Evolutionary conservation across 2,329 filamentous ascomycete species (phyloP).

Genomic region (Trichoderma sp.): DNA sequence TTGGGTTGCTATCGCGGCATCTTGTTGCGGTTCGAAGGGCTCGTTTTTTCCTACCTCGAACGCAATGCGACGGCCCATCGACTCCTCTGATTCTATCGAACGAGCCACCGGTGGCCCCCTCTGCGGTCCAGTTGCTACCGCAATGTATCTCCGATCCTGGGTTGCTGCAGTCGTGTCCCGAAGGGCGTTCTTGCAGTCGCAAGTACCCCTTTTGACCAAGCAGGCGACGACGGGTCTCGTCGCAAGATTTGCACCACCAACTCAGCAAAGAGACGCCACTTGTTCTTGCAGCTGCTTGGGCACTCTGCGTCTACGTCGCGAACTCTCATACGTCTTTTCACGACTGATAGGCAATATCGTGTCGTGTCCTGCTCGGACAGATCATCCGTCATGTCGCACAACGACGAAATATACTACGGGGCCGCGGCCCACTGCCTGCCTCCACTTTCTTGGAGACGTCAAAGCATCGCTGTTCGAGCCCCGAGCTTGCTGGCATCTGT

Average conservation of each 20-base stretch:
- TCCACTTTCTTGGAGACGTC: constrained; percentile 26
- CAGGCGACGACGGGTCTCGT: constrained; percentile 16
- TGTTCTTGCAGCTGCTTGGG: constrained; percentile 24
- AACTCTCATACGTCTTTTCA: constrained; percentile 14
- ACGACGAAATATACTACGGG: constrained; percentile 27
- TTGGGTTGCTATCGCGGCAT: constrained; percentile 24
- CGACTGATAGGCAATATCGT: constrained; percentile 26
- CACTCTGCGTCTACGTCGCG: constrained; percentile 21
- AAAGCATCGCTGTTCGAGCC: constrained; percentile 21
- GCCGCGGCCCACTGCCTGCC: constrained; percentile 23
- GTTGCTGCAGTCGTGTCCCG: constrained; percentile 25
- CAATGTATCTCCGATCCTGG: constrained; percentile 6
- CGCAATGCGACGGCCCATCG: constrained; percentile 23
- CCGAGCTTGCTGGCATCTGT: constrained; percentile 16
- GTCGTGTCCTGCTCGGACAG: constrained; percentile 23
- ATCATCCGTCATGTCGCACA: constrained; percentile 21
- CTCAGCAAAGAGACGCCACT: constrained; percentile 14
- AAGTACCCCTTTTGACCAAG: constrained; percentile 24
- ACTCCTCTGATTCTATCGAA: constrained; percentile 27
- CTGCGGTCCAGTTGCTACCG: background rate
- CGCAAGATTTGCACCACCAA: constrained; percentile 22
- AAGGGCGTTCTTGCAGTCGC: constrained; percentile 25
- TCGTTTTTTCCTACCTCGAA: constrained; percentile 27
- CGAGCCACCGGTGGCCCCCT: constrained; percentile 21
- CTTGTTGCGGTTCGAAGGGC: constrained; percentile 16